Conservation (phyloP, 192 early-diverging fungal genomes). For the Martensiomyces pterosporus region DNA sequence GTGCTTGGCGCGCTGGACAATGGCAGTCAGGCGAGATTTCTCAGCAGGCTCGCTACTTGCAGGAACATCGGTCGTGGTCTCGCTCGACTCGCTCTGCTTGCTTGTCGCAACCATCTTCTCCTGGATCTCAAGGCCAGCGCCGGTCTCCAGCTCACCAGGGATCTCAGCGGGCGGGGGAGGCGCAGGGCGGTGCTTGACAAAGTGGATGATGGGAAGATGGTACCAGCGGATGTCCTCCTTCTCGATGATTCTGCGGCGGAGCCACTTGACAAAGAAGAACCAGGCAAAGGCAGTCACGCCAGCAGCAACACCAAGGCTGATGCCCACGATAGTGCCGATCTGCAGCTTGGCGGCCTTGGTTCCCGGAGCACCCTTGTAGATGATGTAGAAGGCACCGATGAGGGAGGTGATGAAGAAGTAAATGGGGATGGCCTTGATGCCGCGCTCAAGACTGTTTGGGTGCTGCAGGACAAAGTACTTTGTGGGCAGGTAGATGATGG, state of each 20-base stretch:
- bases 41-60: conserved; percentile 4
- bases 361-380: conserved; percentile 65
- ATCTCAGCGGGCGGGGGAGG: conserved; percentile 23
- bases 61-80: conserved; percentile 5
- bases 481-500: conserved; percentile 62
- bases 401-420: conserved; percentile 66
- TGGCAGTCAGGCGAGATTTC: conserved; percentile 6
- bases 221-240: conserved; percentile 71
- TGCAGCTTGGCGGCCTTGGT: conserved; percentile 36
- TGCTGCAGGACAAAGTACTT: conserved; percentile 59
- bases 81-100: conserved; percentile 14
- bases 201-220: conserved; percentile 60
- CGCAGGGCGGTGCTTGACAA: conserved; percentile 52
- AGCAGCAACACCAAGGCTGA: conserved; percentile 59
- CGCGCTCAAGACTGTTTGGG: conserved; percentile 62
- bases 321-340: conserved; percentile 56
- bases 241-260: conserved; percentile 58
- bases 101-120: conserved; percentile 11
- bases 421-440: conserved; percentile 61
- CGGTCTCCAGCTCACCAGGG: conserved; percentile 26
- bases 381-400: conserved; percentile 65
- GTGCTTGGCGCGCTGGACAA: conserved; percentile 13
- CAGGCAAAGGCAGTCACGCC: conserved; percentile 52
- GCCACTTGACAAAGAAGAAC: conserved; percentile 66
- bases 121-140: conserved; percentile 14